Base-by-base conservation (phyloP, 2,329 filamentous ascomycete species). In the Fonsecaea pugnacius region DNA sequence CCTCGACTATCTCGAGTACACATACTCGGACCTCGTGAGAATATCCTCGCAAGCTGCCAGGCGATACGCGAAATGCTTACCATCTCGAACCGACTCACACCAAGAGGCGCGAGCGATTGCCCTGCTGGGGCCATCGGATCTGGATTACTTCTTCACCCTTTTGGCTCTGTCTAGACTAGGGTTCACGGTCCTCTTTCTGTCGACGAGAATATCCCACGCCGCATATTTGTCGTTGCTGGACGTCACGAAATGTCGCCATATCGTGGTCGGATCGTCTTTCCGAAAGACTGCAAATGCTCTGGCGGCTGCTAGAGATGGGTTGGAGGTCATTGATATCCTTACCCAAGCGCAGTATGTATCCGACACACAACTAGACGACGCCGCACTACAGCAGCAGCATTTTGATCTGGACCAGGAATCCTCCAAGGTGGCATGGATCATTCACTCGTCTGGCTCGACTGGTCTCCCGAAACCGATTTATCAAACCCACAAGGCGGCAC, bases 111-210 rank as follows among this genome's bases (percentile, higher is more conserved):
- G 43, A 14, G 62, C 63, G n/a, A 58, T 65, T 16, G 65, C 58
- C 8, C 56, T 67, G 3, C 65, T 67, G 4, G 67, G 67, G 16
- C 64, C 60, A 6, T 69, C 68, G 8, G 61, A 62, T 30, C 54
- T 69, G 21, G 68, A 69, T 24, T 65, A 64, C 12, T 50, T 67
- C 21, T 56, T 70, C 21, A 63, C 68, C 18, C 35, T 64, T 12
- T 50, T 87, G 51, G 85, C 83, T 0, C 70, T 88, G 54, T 80
- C 79, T 32, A 81, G 84, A 65, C 74, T 87, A 12, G 85, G 85
- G 8, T 84, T 84, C 74, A 81, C 83, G 0, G 77, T 80, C 2
- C 73, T 87, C 1, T 79, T 86, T 36, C 76, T 87, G 1, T 86
- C 84, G 0, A 84, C 82, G 1, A 75, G 85, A 6, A 77, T 87